Evolutionary conservation across 2,329 filamentous ascomycete genomes (phyloP), one percentile per base, ranked within the genome.

Genomic region (Coniochaeta sp.): DNA sequence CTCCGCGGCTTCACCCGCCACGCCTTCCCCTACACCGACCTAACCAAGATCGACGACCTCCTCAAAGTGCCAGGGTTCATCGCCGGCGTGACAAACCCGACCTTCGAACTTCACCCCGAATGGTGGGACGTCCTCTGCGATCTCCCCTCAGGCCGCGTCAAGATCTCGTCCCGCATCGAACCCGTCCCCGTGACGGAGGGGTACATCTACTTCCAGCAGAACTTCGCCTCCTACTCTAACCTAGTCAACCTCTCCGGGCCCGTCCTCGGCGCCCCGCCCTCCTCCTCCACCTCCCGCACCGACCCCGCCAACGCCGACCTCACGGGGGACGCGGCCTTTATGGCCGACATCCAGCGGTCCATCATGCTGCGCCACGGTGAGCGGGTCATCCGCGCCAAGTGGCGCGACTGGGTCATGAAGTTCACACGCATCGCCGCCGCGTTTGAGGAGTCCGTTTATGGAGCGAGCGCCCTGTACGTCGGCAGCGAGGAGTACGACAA

Each of bases 71-170:
- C 94, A 6, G 94, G 94, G 2, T 99, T 99, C 69, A 96, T 99
- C 61, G 94, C 94, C 3, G 94, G 94, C 52, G 94, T 99, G 35
- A 99, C 92, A 1, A 99, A 99, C 64, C 94, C 94, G 6, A 92
- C 91, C 0, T 99, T 99, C 66, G 91, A 92, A 55, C 83, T 91
- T 63, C 92, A 97, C 63, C 89, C 88, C 0, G 91, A 96, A 65
- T 99, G 94, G 94, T 99, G 94, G 94, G 94, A 99, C 68, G 72
- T 99, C 9, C 77, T 99, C 12, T 99, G 94, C 67, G 94, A 99
- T 67, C 75, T 99, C 38, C 87, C 91, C 0, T 92, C 86, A 1
- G 94, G 94, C 9, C 85, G 91, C 40, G 91, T 99, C 76, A 95
- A 94, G 70, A 97, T 99, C 62, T 95, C 89, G 63, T 89, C 81